Evolutionary conservation across 75 land plant genomes (phyloP).

Genomic region (Isoetes taiwanensis): DNA sequence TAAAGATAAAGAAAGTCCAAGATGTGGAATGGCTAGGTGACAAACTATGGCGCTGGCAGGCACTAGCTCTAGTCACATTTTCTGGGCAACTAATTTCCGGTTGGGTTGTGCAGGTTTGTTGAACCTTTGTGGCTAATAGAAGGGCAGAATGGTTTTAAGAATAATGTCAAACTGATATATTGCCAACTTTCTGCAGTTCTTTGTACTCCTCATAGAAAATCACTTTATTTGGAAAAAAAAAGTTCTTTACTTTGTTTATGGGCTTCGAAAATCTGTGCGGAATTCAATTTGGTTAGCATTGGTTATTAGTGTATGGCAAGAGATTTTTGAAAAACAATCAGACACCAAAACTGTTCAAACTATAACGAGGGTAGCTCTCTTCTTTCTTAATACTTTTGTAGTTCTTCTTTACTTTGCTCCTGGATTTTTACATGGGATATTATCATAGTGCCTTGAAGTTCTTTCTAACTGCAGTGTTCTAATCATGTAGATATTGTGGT

Average conservation of each 20-base stretch:
- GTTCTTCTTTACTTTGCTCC: neutral
- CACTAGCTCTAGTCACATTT: conserved; percentile 3
- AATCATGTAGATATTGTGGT: conserved; percentile 24
- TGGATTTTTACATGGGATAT: neutral
- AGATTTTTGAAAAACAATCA: neutral
- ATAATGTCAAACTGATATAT: neutral
- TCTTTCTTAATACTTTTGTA: neutral
- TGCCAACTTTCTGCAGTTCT: neutral
- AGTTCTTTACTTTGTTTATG: conserved; percentile 4
- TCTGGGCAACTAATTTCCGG: neutral
- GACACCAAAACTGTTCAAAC: neutral
- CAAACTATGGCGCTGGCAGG: conserved; percentile 2
- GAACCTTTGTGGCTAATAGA: neutral
- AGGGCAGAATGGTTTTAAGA: neutral
- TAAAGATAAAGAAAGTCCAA: neutral
- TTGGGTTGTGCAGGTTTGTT: conserved; percentile 2
- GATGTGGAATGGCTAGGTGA: neutral
- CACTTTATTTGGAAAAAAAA: neutral
- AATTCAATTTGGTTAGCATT: conserved; percentile 2
- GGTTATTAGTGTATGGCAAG: neutral
- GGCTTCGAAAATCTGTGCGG: conserved; percentile 6
- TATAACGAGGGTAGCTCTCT: neutral
- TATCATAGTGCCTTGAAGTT: no score
- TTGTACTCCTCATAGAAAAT: conserved; percentile 1
- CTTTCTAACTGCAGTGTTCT: no score